phyloP scores from a whole-genome alignment of 2,329 filamentous ascomycete species.

The Echinosphaeria canescens region DNA sequence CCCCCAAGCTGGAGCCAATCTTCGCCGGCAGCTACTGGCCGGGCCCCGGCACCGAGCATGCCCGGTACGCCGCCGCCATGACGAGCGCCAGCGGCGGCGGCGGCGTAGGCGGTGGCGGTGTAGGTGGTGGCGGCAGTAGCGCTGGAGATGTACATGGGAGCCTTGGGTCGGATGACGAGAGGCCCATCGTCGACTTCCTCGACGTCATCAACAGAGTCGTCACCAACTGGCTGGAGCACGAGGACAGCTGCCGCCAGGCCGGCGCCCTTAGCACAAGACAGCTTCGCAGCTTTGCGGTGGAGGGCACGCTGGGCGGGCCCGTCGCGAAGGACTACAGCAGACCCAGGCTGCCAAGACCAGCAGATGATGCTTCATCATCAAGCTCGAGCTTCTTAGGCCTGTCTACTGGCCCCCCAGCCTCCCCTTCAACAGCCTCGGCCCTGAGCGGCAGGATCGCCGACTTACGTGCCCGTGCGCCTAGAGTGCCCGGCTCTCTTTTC shows the following conservation, averaged over 20 bases:
- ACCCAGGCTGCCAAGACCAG: too few species aligned
- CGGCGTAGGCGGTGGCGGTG: too few species aligned
- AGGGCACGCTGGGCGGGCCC: constrained; percentile 42
- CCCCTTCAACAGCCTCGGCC: too few species aligned
- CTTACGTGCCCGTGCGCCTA: too few species aligned
- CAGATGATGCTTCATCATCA: too few species aligned
- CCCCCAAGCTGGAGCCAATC: constrained; percentile 77
- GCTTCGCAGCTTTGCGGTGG: constrained; percentile 69
- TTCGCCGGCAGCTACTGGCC: constrained; percentile 97
- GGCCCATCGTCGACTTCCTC: constrained; percentile 60
- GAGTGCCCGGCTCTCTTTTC: too few species aligned
- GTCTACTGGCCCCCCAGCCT: too few species aligned
- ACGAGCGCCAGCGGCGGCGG: constrained; percentile 14
- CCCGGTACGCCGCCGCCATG: constrained; percentile 17
- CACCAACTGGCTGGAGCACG: constrained; percentile 61
- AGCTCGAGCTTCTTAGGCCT: too few species aligned
- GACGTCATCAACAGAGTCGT: constrained; percentile 63
- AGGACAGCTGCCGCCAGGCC: constrained; percentile 61
- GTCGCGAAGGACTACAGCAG: background rate
- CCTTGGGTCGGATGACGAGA: constrained; percentile 17
- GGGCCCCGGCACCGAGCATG: constrained; percentile 40
- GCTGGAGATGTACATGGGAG: too few species aligned
- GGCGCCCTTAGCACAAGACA: constrained; percentile 66
- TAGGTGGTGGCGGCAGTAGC: too few species aligned
- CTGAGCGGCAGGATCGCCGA: too few species aligned